Evolutionary conservation across 148 eudicot species (phyloP), one percentile per base, ranked within the genome.

Genomic region (Camellia granthamiana): DNA sequence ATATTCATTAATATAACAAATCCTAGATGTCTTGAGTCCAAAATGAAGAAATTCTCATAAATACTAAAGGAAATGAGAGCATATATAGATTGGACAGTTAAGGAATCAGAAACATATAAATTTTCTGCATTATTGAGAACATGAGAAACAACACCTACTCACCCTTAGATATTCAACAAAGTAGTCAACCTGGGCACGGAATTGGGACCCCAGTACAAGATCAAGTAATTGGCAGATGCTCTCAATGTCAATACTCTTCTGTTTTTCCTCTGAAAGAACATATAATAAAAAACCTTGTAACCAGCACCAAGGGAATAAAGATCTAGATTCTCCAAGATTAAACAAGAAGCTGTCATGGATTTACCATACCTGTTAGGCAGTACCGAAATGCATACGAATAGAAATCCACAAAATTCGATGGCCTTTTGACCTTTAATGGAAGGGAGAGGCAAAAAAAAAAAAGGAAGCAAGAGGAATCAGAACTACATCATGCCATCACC

Each of bases 161-260:
- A 95, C 99, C 82, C 85, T 90, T 54, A 95, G 82, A 78, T 89
- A 95, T 69, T 95, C 97, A 75, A 84, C 69, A 61, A 93, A 88
- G 59, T 83, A 87, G 81, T 93, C 97, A 44, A 95, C 97, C 82
- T 95, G 97, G 43, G 91, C 85, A 38, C 84, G 90, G 77, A 86
- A 95, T 77, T 88, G 87, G 7, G 91, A 78, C 21, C 99, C 97
- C 61, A 95, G 71, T 14, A 93, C 94, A 83, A 95, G 96, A 85
- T 93, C 97, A 88, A 95, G 85, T 75, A 95, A 85, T 78, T 90
- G 88, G 86, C 99, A 95, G 42, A 95, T 88, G 83, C 93, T 92
- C 81, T 93, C 99, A 76, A 93, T 95, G 81, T 95, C 99, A 69
- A 95, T 87, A 86, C 90, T 92, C 86, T 95, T 95, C 87, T 95